Conservation (phyloP, 768 basidiomycete genomes). For the Rhodosporidiobolus sp. region DNA sequence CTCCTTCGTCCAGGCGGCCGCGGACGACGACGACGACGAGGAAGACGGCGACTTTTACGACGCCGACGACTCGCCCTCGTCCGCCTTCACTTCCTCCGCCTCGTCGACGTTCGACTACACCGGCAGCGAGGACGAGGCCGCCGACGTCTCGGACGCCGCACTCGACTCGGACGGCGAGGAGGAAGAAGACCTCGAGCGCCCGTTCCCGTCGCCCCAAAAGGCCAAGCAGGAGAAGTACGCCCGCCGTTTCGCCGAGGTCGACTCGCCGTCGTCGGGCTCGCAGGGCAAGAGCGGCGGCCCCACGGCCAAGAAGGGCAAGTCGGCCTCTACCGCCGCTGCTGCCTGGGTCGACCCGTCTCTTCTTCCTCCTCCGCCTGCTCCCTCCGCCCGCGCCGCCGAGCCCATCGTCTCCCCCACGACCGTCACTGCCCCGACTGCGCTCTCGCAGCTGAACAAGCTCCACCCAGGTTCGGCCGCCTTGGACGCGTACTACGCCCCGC, state of each 20-base stretch:
- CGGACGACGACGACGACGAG: slow-evolving; percentile 6
- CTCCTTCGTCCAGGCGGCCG: background rate
- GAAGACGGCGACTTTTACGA: background rate
- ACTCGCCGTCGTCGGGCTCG: slow-evolving; percentile 1
- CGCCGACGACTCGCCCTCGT: background rate
- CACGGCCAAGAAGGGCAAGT: background rate
- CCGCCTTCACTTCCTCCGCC: background rate
- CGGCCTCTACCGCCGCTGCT: background rate
- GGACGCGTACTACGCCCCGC: slow-evolving; percentile 3
- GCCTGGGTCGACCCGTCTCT: slow-evolving; percentile 1
- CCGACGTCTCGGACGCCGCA: slow-evolving; percentile 5
- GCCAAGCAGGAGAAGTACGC: slow-evolving; percentile 13
- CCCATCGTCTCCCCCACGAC: background rate
- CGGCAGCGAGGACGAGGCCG: background rate
- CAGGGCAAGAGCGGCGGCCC: background rate
- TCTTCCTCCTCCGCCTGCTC: background rate
- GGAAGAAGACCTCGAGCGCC: slow-evolving; percentile 6
- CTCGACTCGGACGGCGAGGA: background rate
- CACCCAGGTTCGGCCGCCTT: background rate
- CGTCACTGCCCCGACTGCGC: background rate
- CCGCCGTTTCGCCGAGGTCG: slow-evolving; percentile 4
- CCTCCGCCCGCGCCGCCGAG: background rate
- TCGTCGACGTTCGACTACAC: slow-evolving; percentile 7
- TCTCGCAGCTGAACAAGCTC: slow-evolving; percentile 6
- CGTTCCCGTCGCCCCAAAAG: slow-evolving; percentile 4